phyloP scores from a whole-genome alignment of 73 alveolate species.

The Tetrahymena malaccensis region DNA sequence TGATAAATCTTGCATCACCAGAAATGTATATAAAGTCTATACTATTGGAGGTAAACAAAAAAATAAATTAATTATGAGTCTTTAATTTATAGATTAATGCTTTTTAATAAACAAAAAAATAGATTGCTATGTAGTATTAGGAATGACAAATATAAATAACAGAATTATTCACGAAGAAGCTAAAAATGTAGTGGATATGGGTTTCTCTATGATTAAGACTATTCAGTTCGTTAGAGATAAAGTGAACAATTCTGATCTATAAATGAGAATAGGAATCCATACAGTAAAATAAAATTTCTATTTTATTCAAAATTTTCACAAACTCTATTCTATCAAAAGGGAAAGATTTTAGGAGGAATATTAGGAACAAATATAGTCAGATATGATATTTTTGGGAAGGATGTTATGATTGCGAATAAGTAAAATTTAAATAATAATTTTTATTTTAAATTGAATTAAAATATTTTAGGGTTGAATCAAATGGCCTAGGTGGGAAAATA shows the following conservation, averaged over 20 bases:
- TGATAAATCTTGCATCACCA: conserved; percentile 64
- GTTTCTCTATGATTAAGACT: conserved; percentile 69
- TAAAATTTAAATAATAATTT: not conserved
- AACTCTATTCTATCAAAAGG: not conserved
- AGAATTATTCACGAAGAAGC: conserved; percentile 70
- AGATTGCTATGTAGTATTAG: conserved; percentile 85
- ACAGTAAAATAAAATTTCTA: conserved; percentile 23
- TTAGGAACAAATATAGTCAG: conserved; percentile 39
- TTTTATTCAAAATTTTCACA: not conserved
- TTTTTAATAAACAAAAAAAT: no score
- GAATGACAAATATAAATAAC: conserved; percentile 67
- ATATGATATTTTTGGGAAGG: conserved; percentile 38
- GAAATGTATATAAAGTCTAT: conserved; percentile 74
- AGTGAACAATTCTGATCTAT: conserved; percentile 53
- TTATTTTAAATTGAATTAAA: not conserved
- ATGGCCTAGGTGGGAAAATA: conserved; percentile 34
- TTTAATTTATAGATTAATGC: no score
- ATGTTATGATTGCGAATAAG: conserved; percentile 39
- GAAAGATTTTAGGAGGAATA: conserved; percentile 32
- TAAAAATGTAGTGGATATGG: conserved; percentile 75
- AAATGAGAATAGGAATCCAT: conserved; percentile 62
- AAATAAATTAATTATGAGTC: no score
- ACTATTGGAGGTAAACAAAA: conserved; percentile 53
- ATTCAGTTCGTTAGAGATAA: conserved; percentile 60
- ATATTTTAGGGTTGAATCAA: conserved; percentile 17